These are phyloP conservation scores for Pestalotiopsis sp. DNA, from an alignment of 2,329 filamentous ascomycete species.

Conservation along the genomic window DNA sequence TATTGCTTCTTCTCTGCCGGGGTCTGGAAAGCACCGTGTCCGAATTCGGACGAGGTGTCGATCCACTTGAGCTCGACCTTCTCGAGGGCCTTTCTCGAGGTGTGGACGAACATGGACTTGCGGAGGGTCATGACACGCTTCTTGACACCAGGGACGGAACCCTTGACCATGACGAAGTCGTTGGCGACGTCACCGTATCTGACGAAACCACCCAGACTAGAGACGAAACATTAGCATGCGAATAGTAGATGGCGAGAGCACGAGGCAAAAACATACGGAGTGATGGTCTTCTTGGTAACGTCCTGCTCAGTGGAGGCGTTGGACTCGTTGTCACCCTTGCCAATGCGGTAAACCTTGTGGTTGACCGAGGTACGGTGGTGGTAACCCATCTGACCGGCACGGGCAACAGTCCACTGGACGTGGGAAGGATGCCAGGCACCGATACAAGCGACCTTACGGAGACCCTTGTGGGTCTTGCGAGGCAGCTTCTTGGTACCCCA, in stretches of 20 bases:
- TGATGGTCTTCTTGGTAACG: slow-evolving; percentile 99
- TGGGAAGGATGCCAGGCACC: slow-evolving; percentile 99
- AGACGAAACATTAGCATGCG: slow-evolving; percentile 18
- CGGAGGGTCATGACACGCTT: slow-evolving; percentile 99
- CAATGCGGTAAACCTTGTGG: slow-evolving; percentile 99
- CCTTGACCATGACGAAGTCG: slow-evolving; percentile 98
- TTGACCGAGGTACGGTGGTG: slow-evolving; percentile 99
- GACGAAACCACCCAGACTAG: slow-evolving; percentile 96
- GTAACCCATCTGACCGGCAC: slow-evolving; percentile 99
- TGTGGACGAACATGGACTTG: slow-evolving; percentile 98
- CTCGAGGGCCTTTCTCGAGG: slow-evolving; percentile 92
- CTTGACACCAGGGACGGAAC: slow-evolving; percentile 96
- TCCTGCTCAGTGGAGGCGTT: slow-evolving; percentile 96
- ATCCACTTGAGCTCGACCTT: slow-evolving; percentile 99
- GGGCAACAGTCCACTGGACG: slow-evolving; percentile 99
- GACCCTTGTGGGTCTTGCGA: slow-evolving; percentile 99
- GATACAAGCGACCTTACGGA: slow-evolving; percentile 99
- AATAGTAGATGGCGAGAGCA: neutral
- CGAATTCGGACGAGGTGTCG: slow-evolving; percentile 99
- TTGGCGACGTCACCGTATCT: slow-evolving; percentile 99
- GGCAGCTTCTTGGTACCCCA: slow-evolving; percentile 99
- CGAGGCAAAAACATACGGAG: slow-evolving; percentile 74
- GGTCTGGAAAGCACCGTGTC: slow-evolving; percentile 99
- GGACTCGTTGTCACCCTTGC: slow-evolving; percentile 86
- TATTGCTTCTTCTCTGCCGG: slow-evolving; percentile 96